These are phyloP conservation scores for Carex pumila DNA, from an alignment of 176 grass and related monocot genomes.

Conservation along the genomic window DNA sequence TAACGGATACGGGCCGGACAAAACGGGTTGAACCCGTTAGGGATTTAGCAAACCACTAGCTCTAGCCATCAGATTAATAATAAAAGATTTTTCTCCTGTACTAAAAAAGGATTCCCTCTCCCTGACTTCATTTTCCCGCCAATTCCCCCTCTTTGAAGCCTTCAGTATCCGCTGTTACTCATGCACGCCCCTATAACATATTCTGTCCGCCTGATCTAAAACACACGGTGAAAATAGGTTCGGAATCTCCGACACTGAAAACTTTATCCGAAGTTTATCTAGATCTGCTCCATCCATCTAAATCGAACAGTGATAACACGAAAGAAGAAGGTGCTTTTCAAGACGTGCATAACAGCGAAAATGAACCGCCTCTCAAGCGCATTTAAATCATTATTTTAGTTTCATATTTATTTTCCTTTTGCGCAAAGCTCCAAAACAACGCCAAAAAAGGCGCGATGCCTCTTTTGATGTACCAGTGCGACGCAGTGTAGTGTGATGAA, in stretches of 20 bases:
- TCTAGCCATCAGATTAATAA: background rate
- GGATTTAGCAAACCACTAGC: no score
- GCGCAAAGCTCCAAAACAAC: conserved; percentile 7
- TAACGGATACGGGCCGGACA: no score
- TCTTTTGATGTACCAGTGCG: background rate
- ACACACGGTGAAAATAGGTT: background rate
- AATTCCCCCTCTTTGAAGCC: background rate
- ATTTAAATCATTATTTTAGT: background rate
- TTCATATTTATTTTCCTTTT: background rate
- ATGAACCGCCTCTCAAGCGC: background rate
- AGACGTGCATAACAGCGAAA: background rate
- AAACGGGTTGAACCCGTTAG: no score
- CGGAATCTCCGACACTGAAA: background rate
- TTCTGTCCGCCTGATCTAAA: background rate
- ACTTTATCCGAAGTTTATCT: background rate
- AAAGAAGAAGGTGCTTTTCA: background rate
- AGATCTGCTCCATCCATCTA: background rate
- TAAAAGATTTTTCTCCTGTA: background rate
- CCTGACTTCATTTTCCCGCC: conserved; percentile 6
- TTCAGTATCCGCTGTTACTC: background rate
- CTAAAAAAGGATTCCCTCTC: no score
- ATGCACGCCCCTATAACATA: background rate
- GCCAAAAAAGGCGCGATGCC: conserved; percentile 1
- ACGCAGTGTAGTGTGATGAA: background rate
- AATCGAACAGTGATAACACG: background rate